Conservation (phyloP, 805 yeast genomes). For the fission yeast (Schizosaccharomyces pombe) region DNA sequence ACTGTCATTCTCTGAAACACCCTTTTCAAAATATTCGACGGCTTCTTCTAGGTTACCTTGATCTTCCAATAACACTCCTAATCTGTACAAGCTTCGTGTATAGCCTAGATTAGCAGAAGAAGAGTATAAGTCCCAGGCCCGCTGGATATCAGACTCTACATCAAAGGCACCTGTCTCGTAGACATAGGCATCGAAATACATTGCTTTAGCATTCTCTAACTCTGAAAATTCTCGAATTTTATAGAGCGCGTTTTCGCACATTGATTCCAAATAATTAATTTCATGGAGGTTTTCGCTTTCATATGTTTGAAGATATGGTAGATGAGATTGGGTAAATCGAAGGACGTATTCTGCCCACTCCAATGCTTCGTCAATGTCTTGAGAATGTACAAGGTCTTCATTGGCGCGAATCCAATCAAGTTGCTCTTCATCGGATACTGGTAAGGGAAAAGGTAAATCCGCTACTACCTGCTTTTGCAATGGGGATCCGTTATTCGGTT, state of each 20-base stretch:
- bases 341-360: slow-evolving; percentile 7
- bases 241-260: neutral
- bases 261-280: neutral
- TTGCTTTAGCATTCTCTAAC: slow-evolving; percentile 10
- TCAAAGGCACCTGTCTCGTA: slow-evolving; percentile 13
- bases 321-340: neutral
- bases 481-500: neutral
- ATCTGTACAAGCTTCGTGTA: slow-evolving; percentile 17
- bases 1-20: slow-evolving; percentile 17
- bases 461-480: neutral
- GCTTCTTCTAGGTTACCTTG: slow-evolving; percentile 15
- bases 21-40: slow-evolving; percentile 16
- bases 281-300: slow-evolving; percentile 3
- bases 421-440: neutral
- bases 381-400: neutral
- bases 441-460: neutral
- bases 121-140: slow-evolving; percentile 13
- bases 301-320: slow-evolving; percentile 1
- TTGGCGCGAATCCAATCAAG: neutral
- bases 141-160: slow-evolving; percentile 7
- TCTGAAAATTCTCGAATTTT: neutral
- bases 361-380: slow-evolving; percentile 4
- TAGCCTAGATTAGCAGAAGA: slow-evolving; percentile 16
- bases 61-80: slow-evolving; percentile 17
- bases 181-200: slow-evolving; percentile 15